These are phyloP conservation scores for Tulasnella sp. DNA, from an alignment of 768 basidiomycete genomes.

Conservation along the genomic window DNA sequence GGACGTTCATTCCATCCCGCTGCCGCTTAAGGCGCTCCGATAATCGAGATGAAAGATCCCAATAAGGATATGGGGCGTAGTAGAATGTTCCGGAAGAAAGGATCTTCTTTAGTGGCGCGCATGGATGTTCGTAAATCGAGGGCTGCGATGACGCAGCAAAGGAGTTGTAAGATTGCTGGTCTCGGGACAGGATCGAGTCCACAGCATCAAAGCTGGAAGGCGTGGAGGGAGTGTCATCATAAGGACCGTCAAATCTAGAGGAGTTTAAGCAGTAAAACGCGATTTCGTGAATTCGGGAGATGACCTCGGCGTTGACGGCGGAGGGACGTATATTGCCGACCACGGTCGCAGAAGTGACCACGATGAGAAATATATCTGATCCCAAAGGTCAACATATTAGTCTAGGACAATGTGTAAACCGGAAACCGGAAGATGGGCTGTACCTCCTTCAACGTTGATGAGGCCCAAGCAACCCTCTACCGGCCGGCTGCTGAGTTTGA, in stretches of 20 bases:
- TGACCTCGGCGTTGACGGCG: constrained; percentile 54
- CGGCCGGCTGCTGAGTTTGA: constrained; percentile 64
- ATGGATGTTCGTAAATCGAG: constrained; percentile 77
- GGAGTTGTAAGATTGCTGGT: constrained; percentile 49
- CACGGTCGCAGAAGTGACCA: constrained; percentile 70
- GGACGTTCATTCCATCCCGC: constrained; percentile 37
- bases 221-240: constrained; percentile 51
- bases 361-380: constrained; percentile 78
- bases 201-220: constrained; percentile 46
- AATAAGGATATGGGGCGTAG: constrained; percentile 73
- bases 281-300: constrained; percentile 82
- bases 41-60: constrained; percentile 88
- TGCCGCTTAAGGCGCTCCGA: constrained; percentile 61
- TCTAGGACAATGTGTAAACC: not conserved
- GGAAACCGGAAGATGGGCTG: constrained; percentile 12
- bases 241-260: constrained; percentile 71
- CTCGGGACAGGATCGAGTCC: constrained; percentile 45
- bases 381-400: constrained; percentile 26
- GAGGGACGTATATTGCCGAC: constrained; percentile 62
- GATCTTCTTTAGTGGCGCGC: constrained; percentile 83
- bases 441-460: constrained; percentile 41
- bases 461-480: constrained; percentile 80
- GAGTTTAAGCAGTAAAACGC: constrained; percentile 85
- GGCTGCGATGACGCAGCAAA: constrained; percentile 44
- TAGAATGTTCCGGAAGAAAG: constrained; percentile 91